These are phyloP conservation scores for Suillus hirtellus DNA, from an alignment of 768 basidiomycete species.

Conservation along the genomic window DNA sequence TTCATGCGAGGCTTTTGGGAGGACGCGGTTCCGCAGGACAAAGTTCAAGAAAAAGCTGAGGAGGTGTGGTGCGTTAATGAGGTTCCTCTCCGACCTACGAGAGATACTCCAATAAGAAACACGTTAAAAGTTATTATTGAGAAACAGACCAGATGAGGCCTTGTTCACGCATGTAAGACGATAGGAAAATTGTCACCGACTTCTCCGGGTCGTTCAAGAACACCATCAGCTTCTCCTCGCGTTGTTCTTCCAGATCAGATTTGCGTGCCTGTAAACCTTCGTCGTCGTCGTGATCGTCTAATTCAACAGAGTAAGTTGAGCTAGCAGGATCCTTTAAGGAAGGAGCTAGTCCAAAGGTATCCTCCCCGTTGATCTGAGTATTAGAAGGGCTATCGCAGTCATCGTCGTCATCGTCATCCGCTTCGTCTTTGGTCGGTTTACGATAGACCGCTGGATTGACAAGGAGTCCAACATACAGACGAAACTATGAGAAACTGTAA, in stretches of 20 bases:
- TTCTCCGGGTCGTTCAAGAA: constrained; percentile 68
- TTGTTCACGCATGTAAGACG: constrained; percentile 64
- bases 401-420: constrained; percentile 27
- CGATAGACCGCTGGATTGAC: constrained; percentile 41
- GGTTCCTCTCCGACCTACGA: constrained; percentile 47
- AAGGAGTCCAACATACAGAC: constrained; percentile 59
- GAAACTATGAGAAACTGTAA: constrained; percentile 44
- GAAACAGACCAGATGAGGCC: constrained; percentile 66
- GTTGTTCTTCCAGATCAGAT: constrained; percentile 33
- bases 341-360: background rate
- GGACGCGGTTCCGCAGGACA: constrained; percentile 53
- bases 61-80: constrained; percentile 53
- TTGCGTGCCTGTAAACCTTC: constrained; percentile 40
- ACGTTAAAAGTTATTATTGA: background rate
- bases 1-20: constrained; percentile 50
- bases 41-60: constrained; percentile 62
- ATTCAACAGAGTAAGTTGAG: constrained; percentile 13
- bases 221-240: constrained; percentile 44
- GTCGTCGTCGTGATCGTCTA: constrained; percentile 27
- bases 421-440: constrained; percentile 37
- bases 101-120: constrained; percentile 9
- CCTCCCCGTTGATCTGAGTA: constrained; percentile 2
- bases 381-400: constrained; percentile 8
- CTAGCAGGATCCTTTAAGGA: constrained; percentile 30
- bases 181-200: constrained; percentile 63